Evolutionary conservation across 306 rosid genomes (phyloP).

Genomic region (Cucumis hystrix): DNA sequence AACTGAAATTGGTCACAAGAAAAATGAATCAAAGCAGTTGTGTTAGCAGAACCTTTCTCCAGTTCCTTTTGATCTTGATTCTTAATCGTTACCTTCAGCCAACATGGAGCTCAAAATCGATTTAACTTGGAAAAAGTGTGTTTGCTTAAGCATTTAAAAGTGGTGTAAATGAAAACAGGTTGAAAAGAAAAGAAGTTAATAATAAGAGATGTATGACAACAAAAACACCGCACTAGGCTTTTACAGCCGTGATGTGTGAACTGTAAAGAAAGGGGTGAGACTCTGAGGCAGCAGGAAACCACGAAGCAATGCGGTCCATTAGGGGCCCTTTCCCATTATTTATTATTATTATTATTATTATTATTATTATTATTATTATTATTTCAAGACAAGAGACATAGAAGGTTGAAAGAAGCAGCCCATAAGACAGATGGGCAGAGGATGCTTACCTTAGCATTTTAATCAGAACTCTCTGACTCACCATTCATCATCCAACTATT

Average conservation of each 20-base stretch:
- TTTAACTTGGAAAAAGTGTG: no score
- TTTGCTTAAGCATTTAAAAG: neutral
- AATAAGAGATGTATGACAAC: neutral
- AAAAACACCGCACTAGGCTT: neutral
- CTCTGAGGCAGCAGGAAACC: neutral
- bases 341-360: neutral
- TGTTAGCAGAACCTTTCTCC: no score
- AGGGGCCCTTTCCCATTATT: neutral
- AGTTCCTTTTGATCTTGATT: neutral
- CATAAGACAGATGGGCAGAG: neutral
- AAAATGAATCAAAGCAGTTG: no score
- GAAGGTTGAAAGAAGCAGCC: conserved; percentile 5
- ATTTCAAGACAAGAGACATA: conserved; percentile 2
- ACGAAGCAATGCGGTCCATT: neutral
- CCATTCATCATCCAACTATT: conserved; percentile 1
- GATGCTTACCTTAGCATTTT: neutral
- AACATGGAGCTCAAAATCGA: no score
- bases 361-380: neutral
- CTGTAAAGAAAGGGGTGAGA: neutral
- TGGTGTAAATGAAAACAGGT: neutral
- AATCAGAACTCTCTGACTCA: neutral
- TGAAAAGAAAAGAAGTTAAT: neutral
- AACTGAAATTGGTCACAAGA: neutral
- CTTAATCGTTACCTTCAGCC: no score
- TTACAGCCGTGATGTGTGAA: neutral